A percentile compares a stretch with the other conserved stretches of the same genome.
Conservation (phyloP, 257 asterid genomes). For the Penstemon barbatus region DNA sequence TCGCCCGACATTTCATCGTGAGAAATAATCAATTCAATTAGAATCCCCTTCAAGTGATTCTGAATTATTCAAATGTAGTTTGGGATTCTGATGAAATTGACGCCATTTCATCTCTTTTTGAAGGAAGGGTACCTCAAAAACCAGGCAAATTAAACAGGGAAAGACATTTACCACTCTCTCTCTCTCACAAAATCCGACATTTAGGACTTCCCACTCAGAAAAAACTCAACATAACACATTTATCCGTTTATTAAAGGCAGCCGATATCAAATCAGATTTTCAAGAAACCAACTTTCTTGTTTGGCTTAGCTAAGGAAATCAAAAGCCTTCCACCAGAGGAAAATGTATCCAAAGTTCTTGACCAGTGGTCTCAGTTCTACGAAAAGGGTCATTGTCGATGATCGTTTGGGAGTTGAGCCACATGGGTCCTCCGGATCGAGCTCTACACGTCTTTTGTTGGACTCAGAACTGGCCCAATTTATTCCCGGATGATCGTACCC, state of each 20-base stretch:
- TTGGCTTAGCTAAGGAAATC: constrained; percentile 37
- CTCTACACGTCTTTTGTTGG: too few species aligned
- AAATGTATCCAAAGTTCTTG: constrained; percentile 56
- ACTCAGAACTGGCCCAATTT: too few species aligned
- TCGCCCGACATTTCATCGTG: constrained; percentile 22
- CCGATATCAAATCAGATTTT: constrained; percentile 57
- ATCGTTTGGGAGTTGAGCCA: constrained; percentile 15
- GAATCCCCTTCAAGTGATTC: constrained; percentile 10
- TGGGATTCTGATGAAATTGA: constrained; percentile 83
- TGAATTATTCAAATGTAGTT: constrained; percentile 32
- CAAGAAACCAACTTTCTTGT: constrained; percentile 62
- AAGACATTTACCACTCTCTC: constrained; percentile 67
- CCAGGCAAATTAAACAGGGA: constrained; percentile 64
- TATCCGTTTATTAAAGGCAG: constrained; percentile 39
- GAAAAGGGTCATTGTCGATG: constrained; percentile 76
- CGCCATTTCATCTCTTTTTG: constrained; percentile 57
- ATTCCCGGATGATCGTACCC: too few species aligned
- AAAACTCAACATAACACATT: constrained; percentile 42
- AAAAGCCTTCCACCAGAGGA: constrained; percentile 54
- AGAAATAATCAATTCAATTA: constrained; percentile 15
- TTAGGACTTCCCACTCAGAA: constrained; percentile 65
- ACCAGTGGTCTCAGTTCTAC: constrained; percentile 61
- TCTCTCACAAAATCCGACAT: constrained; percentile 69
- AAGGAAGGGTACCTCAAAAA: constrained; percentile 44
- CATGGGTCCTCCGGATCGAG: too few species aligned